Base-by-base conservation (phyloP, 305 asterid species). In the Fraxinus sp. region DNA sequence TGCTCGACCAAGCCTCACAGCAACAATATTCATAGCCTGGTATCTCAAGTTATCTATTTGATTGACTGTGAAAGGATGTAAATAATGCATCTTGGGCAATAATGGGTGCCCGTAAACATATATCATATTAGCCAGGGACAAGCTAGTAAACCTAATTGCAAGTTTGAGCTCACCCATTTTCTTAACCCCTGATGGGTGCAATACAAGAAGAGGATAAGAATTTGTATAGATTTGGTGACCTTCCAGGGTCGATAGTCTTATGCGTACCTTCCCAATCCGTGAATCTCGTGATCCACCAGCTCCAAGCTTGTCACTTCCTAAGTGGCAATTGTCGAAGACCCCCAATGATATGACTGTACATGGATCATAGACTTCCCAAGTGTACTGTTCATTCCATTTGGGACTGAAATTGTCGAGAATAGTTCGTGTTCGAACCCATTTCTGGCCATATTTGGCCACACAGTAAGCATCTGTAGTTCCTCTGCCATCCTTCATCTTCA, bases 341-440 rank as follows among this genome's bases (percentile, higher is more conserved):
- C 92, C 94, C 75, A 91, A 57, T 8, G 92, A 87, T 76, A 91
- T 71, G 30, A 91, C 92, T 0, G 94, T 91, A 88, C 91, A 91
- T 0, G 94, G 94, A 83, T 91, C 94, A 30, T 88, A 89, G 8
- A 91, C 94, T 70, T 91, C 94, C 94, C 94, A 91, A 0, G 92
- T 91, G 85, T 89, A 91, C 73, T 91, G 94, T 78, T 91, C 92
- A 76, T 90, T 90, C 94, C 94, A 91, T 75, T 35, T 89, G 78
- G 94, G 94, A 80, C 81, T 83, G 6, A 87, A 88, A 57, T 82
- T 89, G 86, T 89, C 92, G 0, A 91, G 86, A 75, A 88, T 87
- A 4, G 94, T 91, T 66, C 94, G 76, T 1, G 94, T 91, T 24
- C 94, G 84, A 10, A 91, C 85, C 94, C 94, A 91, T 82, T 91